These are phyloP conservation scores for Xerocomellus intermedius DNA, from an alignment of 768 basidiomycete species.

Conservation along the genomic window DNA sequence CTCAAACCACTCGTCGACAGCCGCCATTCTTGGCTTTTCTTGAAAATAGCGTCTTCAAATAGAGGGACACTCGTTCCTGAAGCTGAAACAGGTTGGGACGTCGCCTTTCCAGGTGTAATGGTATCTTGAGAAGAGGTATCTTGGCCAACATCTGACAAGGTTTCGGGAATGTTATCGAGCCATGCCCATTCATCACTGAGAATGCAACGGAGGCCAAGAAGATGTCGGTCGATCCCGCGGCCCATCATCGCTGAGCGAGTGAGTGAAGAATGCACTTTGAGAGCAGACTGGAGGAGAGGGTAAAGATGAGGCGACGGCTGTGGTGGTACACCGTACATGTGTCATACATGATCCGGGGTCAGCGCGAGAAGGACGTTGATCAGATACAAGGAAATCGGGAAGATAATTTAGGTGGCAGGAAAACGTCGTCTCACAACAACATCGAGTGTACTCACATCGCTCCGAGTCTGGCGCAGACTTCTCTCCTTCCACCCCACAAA, in stretches of 20 bases:
- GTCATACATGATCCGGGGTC: not conserved
- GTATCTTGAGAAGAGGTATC: slow-evolving; percentile 8
- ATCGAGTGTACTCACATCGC: slow-evolving; percentile 11
- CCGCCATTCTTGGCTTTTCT: slow-evolving; percentile 77
- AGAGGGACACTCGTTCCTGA: slow-evolving; percentile 34
- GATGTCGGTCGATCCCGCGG: slow-evolving; percentile 84
- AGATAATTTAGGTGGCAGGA: not conserved
- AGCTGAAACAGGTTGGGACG: not conserved
- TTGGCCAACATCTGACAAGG: not conserved
- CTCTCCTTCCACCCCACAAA: slow-evolving; percentile 20
- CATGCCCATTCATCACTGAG: slow-evolving; percentile 39
- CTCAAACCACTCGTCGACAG: slow-evolving; percentile 88
- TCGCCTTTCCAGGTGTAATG: not conserved
- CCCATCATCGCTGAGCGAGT: slow-evolving; percentile 80
- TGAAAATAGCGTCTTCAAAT: slow-evolving; percentile 78
- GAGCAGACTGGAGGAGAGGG: slow-evolving; percentile 60
- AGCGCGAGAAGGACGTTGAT: not conserved
- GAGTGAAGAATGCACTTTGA: slow-evolving; percentile 65
- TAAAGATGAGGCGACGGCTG: slow-evolving; percentile 33
- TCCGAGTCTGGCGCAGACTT: not conserved
- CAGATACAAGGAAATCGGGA: slow-evolving; percentile 3
- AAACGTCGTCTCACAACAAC: not conserved
- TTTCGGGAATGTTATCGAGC: slow-evolving; percentile 18
- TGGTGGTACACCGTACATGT: not conserved
- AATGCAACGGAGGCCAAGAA: slow-evolving; percentile 78